These are phyloP conservation scores for Plasmodium yoelii DNA, from an alignment of 169 alveolate genomes.

Conservation along the genomic window DNA sequence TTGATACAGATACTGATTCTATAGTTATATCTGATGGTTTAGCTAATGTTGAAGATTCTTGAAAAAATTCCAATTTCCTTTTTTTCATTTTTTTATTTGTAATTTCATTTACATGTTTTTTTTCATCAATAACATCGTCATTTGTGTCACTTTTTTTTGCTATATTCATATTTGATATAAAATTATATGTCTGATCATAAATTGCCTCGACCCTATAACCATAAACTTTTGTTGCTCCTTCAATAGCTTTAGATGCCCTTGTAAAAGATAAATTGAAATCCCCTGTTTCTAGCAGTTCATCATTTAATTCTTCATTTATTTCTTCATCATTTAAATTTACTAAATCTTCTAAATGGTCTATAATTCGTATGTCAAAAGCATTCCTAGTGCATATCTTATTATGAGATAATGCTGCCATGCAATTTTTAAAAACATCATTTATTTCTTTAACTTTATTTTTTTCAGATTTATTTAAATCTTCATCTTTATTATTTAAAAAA, in stretches of 20 bases:
- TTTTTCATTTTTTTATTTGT: slow-evolving; percentile 50
- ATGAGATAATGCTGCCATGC: slow-evolving; percentile 86
- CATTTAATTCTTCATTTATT: slow-evolving; percentile 79
- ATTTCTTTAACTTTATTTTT: slow-evolving; percentile 78
- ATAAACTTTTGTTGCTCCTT: slow-evolving; percentile 85
- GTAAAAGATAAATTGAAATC: slow-evolving; percentile 79
- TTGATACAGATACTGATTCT: slow-evolving; percentile 45
- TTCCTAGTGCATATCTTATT: slow-evolving; percentile 88
- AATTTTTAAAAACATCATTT: slow-evolving; percentile 83
- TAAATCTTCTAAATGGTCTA: slow-evolving; percentile 89
- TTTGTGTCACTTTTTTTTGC: slow-evolving; percentile 71
- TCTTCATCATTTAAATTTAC: slow-evolving; percentile 84
- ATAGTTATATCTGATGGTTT: slow-evolving; percentile 66
- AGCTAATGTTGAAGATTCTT: slow-evolving; percentile 72
- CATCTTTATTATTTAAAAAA: slow-evolving; percentile 49
- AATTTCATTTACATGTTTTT: slow-evolving; percentile 31
- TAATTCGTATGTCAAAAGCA: slow-evolving; percentile 89
- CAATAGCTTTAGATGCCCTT: slow-evolving; percentile 85
- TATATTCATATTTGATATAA: slow-evolving; percentile 81
- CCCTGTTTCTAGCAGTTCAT: slow-evolving; percentile 72
- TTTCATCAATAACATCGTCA: slow-evolving; percentile 51
- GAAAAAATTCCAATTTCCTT: slow-evolving; percentile 65
- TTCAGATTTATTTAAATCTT: slow-evolving; percentile 38
- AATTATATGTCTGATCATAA: slow-evolving; percentile 85
- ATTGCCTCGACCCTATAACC: slow-evolving; percentile 88